Evolutionary conservation across 225 moss, liverwort and hornwort species (phyloP).

Genomic region (Ulota crispa): DNA sequence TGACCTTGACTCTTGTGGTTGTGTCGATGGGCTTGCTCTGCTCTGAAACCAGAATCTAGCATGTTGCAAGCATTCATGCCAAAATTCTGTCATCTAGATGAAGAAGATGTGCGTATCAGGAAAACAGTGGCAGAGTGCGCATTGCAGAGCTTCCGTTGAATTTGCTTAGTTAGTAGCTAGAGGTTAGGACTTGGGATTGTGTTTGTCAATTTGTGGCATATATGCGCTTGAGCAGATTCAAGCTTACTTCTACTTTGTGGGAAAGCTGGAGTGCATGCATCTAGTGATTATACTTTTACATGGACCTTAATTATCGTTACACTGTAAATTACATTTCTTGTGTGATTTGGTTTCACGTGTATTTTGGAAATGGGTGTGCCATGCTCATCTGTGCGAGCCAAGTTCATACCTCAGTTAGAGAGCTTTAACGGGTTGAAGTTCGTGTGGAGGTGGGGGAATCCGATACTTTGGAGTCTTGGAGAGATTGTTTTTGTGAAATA

Average conservation of each 20-base stretch:
- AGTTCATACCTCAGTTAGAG: too few relatives aligned
- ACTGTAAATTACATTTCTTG: neutral
- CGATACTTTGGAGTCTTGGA: too few relatives aligned
- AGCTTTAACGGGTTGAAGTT: too few relatives aligned
- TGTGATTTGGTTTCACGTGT: neutral
- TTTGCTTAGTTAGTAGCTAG: neutral
- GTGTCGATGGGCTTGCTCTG: constrained; percentile 16
- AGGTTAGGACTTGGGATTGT: neutral
- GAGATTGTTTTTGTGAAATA: too few relatives aligned
- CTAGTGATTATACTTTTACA: neutral
- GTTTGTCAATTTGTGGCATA: neutral
- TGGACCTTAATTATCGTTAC: neutral
- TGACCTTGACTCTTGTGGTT: neutral
- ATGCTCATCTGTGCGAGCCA: too few relatives aligned
- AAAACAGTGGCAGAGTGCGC: neutral
- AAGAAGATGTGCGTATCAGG: neutral
- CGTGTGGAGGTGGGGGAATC: too few relatives aligned
- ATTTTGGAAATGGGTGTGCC: too few relatives aligned
- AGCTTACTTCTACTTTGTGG: neutral
- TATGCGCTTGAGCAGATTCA: constrained; percentile 1
- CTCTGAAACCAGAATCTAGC: neutral
- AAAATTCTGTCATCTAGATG: neutral
- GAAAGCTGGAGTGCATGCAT: neutral
- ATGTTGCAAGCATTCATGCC: neutral
- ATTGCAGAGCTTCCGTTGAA: neutral